A percentile compares a stretch with the other conserved stretches of the same genome.
Evolutionary conservation across 371 early-diverging fungal genomes (phyloP).

Genomic region (Rhizopus stolonifer): DNA sequence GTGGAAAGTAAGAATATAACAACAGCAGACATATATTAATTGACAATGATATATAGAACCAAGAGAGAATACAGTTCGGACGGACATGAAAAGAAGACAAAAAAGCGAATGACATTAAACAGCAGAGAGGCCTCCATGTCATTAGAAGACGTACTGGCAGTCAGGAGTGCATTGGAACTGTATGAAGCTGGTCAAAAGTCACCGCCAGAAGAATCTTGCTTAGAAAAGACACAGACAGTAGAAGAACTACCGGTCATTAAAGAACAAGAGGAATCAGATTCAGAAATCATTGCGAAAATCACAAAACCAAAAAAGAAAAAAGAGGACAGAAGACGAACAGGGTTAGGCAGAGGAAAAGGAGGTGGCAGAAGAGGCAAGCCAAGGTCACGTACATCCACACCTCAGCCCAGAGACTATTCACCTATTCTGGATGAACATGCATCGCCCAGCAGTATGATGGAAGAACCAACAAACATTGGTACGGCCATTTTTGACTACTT

Average conservation of each 20-base stretch:
- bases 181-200: slow-evolving; percentile 13
- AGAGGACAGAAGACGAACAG: slow-evolving; percentile 2
- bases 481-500: slow-evolving; percentile 26
- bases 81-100: slow-evolving; percentile 34
- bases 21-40: no score
- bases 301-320: slow-evolving; percentile 1
- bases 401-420: slow-evolving; percentile 17
- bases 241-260: neutral
- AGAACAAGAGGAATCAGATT: slow-evolving; percentile 9
- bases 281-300: neutral
- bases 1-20: slow-evolving; percentile 29
- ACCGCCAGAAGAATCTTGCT: slow-evolving; percentile 1
- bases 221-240: no score
- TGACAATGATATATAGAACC: slow-evolving; percentile 5
- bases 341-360: slow-evolving; percentile 1
- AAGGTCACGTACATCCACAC: slow-evolving; percentile 35
- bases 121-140: slow-evolving; percentile 61
- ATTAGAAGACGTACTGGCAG: slow-evolving; percentile 52
- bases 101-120: slow-evolving; percentile 58
- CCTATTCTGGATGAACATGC: slow-evolving; percentile 13
- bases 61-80: slow-evolving; percentile 19
- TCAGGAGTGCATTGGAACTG: slow-evolving; percentile 36
- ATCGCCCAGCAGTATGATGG: neutral
- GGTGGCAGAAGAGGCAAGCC: slow-evolving; percentile 17
- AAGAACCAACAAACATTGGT: slow-evolving; percentile 3